Conservation (phyloP, 257 asterid genomes). For the Nicotiana noctiflora region DNA sequence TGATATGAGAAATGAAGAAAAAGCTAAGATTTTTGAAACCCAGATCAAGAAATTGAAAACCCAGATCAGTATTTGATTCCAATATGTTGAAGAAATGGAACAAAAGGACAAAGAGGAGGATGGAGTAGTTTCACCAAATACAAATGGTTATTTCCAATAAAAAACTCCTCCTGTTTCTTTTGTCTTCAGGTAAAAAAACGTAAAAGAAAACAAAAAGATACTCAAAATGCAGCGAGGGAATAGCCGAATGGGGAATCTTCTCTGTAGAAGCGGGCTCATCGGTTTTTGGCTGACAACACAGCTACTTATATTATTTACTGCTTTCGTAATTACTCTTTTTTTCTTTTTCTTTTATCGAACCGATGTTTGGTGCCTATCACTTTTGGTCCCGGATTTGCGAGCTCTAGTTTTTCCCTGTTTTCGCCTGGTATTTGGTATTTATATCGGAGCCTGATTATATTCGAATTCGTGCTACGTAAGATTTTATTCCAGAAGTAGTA, state of each 20-base stretch:
- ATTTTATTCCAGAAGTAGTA: too few relatives aligned
- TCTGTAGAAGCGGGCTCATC: background rate
- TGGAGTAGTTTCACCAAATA: background rate
- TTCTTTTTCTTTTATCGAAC: too few relatives aligned
- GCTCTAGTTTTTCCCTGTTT: too few relatives aligned
- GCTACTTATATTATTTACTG: too few relatives aligned
- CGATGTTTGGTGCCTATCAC: too few relatives aligned
- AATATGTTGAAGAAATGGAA: background rate
- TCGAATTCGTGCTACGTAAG: too few relatives aligned
- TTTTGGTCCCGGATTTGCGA: too few relatives aligned
- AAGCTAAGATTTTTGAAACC: background rate
- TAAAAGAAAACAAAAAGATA: background rate
- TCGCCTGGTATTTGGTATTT: too few relatives aligned
- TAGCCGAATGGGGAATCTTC: background rate
- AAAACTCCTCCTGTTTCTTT: background rate
- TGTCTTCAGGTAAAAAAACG: background rate
- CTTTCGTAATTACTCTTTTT: too few relatives aligned
- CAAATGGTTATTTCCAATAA: background rate
- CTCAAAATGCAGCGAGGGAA: background rate
- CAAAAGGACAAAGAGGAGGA: background rate
- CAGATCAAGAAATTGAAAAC: background rate
- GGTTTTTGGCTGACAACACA: background rate
- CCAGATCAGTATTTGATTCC: too few relatives aligned
- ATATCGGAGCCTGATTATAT: too few relatives aligned
- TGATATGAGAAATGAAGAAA: background rate